These are phyloP conservation scores for Pseudohalonectria lignicola DNA, from an alignment of 2,329 filamentous ascomycete species.

Conservation along the genomic window DNA sequence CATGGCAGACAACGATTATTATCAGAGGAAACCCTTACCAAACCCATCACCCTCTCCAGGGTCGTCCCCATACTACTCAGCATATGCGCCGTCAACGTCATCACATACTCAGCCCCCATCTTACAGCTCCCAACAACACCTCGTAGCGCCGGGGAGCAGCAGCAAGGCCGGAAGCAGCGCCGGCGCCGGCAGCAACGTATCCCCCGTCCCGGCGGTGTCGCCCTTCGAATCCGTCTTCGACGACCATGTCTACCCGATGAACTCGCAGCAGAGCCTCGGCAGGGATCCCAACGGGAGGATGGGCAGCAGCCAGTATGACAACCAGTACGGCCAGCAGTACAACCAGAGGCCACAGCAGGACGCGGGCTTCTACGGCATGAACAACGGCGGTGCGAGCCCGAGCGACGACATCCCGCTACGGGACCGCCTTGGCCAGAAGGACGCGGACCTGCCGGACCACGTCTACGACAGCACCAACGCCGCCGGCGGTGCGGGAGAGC, in stretches of 20 bases:
- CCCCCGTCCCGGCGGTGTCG: constrained; percentile 9
- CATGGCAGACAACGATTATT: neutral
- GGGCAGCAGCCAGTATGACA: neutral
- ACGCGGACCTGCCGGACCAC: constrained; percentile 39
- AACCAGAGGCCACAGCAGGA: constrained; percentile 32
- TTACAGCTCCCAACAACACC: constrained; percentile 21
- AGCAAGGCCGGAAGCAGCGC: constrained; percentile 15
- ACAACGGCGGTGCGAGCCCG: constrained; percentile 13
- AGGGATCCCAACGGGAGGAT: constrained; percentile 6
- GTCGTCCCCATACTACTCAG: neutral
- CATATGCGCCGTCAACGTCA: neutral
- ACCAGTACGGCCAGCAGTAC: neutral
- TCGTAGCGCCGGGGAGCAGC: constrained; percentile 14
- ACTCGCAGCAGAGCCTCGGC: constrained; percentile 22
- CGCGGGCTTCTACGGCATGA: constrained; percentile 37
- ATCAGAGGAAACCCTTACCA: neutral
- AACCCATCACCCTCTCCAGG: neutral
- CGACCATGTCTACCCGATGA: constrained; percentile 53
- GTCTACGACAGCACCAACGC: constrained; percentile 40
- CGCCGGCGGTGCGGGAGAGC: constrained; percentile 5
- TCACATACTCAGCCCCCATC: constrained; percentile 13
- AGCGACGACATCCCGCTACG: constrained; percentile 48
- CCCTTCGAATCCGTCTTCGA: constrained; percentile 59
- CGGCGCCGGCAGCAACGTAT: constrained; percentile 5
- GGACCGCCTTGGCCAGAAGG: constrained; percentile 32